Percentiles rank a stretch among this genome's conserved stretches.
Conservation (phyloP, 768 basidiomycete species). For the Botryobasidium botryosum region DNA sequence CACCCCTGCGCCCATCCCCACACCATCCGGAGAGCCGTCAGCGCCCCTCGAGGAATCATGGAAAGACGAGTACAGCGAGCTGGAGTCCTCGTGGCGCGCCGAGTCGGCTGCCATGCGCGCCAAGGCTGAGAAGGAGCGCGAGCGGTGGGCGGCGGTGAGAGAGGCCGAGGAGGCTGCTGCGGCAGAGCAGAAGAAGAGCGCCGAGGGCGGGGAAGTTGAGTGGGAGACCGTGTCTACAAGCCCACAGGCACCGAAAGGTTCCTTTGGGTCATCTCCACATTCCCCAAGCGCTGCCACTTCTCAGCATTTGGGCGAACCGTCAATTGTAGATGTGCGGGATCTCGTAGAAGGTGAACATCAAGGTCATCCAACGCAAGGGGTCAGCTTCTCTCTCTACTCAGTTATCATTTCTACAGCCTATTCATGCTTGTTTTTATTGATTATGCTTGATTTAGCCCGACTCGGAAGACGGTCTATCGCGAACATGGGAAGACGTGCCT, state of each 20-base stretch:
- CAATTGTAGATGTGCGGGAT: neutral
- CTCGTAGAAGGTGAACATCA: constrained; percentile 2
- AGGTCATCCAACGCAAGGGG: neutral
- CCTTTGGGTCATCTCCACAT: neutral
- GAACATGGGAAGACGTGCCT: constrained; percentile 62
- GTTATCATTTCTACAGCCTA: too few relatives aligned
- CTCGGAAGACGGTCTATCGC: too few relatives aligned
- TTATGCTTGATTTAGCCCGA: too few relatives aligned
- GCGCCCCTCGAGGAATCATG: constrained; percentile 25
- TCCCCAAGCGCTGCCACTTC: neutral
- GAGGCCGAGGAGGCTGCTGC: constrained; percentile 10
- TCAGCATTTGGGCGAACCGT: neutral
- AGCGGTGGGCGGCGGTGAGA: constrained; percentile 47
- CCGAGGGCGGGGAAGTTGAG: constrained; percentile 2
- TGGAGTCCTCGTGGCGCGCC: constrained; percentile 52
- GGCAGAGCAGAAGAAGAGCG: neutral
- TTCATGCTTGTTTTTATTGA: too few relatives aligned
- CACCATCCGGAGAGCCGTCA: too few relatives aligned
- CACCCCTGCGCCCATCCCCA: too few relatives aligned
- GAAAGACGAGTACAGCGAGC: constrained; percentile 52
- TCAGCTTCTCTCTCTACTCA: too few relatives aligned
- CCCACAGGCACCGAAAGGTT: neutral
- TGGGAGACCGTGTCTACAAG: constrained; percentile 20
- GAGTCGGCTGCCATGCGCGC: constrained; percentile 53
- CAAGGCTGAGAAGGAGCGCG: constrained; percentile 57